These are phyloP conservation scores for Plasmopara viticola DNA, from an alignment of 352 stramenopile genomes.

Conservation along the genomic window DNA sequence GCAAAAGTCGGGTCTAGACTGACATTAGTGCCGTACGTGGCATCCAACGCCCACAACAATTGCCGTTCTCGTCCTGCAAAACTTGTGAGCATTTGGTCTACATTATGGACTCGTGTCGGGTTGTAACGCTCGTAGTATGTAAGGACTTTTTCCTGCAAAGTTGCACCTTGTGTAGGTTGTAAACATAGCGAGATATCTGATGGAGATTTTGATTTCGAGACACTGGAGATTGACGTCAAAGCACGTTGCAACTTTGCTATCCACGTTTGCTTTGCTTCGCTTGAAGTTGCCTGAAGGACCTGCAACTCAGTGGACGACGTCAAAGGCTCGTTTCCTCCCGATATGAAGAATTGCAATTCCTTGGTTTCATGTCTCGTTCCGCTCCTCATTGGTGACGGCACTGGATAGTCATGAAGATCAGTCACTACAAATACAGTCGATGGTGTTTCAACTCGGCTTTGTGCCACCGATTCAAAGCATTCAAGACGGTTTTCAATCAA, in stretches of 20 bases:
- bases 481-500: constrained; percentile 52
- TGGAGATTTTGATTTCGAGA: neutral
- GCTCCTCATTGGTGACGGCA: constrained; percentile 25
- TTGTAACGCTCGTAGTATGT: constrained; percentile 90
- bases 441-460: constrained; percentile 19
- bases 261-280: constrained; percentile 49
- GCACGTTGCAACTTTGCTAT: constrained; percentile 47
- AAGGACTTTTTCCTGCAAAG: constrained; percentile 47
- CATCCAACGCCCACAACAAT: constrained; percentile 53
- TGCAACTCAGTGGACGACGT: constrained; percentile 17
- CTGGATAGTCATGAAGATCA: constrained; percentile 38
- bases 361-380: constrained; percentile 9
- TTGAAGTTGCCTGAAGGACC: constrained; percentile 28
- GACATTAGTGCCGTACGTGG: constrained; percentile 46
- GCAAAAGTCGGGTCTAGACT: constrained; percentile 28
- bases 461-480: constrained; percentile 30
- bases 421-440: constrained; percentile 35
- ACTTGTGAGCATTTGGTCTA: constrained; percentile 60
- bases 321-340: constrained; percentile 10
- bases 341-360: constrained; percentile 23
- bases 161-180: constrained; percentile 8
- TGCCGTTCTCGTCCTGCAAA: constrained; percentile 54
- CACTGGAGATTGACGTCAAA: constrained; percentile 13
- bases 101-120: constrained; percentile 79
- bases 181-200: neutral